Conservation (phyloP, 108 stramenopile species). For the Nitzschia sp. region DNA sequence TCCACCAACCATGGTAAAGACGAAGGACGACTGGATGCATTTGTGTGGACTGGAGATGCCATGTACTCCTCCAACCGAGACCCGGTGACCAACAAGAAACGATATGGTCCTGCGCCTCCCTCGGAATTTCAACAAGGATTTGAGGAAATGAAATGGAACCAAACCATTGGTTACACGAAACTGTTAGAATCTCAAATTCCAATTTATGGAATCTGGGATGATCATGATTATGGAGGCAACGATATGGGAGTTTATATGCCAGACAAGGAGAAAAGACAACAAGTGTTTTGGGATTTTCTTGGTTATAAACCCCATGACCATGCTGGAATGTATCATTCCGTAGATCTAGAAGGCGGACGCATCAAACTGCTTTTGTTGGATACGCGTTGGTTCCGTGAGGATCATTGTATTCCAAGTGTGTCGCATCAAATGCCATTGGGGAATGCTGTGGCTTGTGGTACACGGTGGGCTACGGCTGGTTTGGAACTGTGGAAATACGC, state of each 20-base stretch:
- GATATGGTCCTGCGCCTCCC: constrained; percentile 47
- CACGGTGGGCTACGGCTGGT: constrained; percentile 73
- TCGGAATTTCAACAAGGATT: constrained; percentile 55
- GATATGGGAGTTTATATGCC: constrained; percentile 70
- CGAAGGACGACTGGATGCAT: constrained; percentile 46
- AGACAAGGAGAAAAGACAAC: constrained; percentile 45
- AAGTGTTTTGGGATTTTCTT: constrained; percentile 74
- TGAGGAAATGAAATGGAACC: constrained; percentile 53
- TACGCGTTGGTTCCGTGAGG: constrained; percentile 72
- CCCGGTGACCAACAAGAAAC: constrained; percentile 24
- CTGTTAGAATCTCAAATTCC: constrained; percentile 23
- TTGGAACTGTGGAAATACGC: constrained; percentile 41
- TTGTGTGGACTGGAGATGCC: constrained; percentile 85
- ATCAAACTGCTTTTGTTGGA: constrained; percentile 80
- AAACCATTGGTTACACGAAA: constrained; percentile 62
- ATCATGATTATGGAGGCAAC: constrained; percentile 93
- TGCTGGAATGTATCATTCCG: constrained; percentile 63
- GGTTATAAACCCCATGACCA: constrained; percentile 37
- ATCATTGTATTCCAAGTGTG: constrained; percentile 73
- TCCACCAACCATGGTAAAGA: not conserved
- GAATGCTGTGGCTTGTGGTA: constrained; percentile 61
- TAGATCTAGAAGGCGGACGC: constrained; percentile 42
- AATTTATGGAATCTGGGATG: constrained; percentile 75
- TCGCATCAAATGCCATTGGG: constrained; percentile 53
- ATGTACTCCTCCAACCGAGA: constrained; percentile 63